phyloP scores from a whole-genome alignment of 768 basidiomycete species.

The Termitomyces sp. region DNA sequence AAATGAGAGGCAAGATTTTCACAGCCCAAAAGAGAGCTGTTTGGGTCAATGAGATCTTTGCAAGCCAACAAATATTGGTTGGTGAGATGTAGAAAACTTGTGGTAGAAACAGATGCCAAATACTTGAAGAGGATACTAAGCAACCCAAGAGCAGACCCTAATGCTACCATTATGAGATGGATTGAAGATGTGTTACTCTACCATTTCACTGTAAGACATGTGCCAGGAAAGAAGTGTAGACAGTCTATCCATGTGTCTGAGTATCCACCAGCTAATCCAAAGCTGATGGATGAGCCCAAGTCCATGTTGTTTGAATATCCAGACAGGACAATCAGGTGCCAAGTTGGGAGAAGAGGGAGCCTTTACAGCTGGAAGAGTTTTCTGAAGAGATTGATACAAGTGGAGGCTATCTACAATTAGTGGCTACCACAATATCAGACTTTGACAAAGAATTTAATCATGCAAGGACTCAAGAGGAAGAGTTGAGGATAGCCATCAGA shows the following conservation, averaged over 20 bases:
- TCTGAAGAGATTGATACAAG: background rate
- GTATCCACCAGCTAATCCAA: background rate
- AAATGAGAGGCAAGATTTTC: too few species aligned
- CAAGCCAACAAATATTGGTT: too few species aligned
- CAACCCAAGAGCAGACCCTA: too few species aligned
- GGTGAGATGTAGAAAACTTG: too few species aligned
- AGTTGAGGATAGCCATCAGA: too few species aligned
- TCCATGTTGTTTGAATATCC: background rate
- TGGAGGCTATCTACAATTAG: background rate
- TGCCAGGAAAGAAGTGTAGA: background rate
- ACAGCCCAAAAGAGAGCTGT: too few species aligned
- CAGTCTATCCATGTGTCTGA: background rate
- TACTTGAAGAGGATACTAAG: too few species aligned
- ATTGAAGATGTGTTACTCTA: background rate
- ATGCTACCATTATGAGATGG: background rate
- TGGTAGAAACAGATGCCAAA: too few species aligned
- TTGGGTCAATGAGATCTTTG: too few species aligned
- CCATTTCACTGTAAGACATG: background rate
- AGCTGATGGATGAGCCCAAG: too few species aligned
- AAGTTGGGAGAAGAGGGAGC: background rate
- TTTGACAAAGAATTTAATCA: background rate
- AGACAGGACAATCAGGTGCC: background rate
- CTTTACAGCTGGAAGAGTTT: background rate
- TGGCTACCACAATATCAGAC: too few species aligned
- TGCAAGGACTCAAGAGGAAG: background rate